phyloP scores from a whole-genome alignment of 1,284 basidiomycete genomes.

The Crucibulum parvulum region DNA sequence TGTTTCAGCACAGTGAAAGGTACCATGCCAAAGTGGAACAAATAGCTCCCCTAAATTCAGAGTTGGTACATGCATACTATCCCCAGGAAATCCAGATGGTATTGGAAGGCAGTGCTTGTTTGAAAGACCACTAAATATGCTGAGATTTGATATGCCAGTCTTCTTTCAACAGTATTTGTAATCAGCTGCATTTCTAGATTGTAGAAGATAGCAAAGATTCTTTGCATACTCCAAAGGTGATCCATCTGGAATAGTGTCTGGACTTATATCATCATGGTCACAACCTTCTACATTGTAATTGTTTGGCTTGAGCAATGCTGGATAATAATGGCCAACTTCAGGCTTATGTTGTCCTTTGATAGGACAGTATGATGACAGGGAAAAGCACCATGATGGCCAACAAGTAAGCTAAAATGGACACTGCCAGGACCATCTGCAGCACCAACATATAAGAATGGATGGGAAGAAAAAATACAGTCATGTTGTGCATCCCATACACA shows the following conservation, averaged over 20 bases:
- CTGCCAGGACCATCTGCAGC: conserved; percentile 41
- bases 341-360: conserved; percentile 37
- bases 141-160: conserved; percentile 44
- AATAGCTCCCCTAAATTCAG: conserved; percentile 38
- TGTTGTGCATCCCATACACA: conserved; percentile 32
- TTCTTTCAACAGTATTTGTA: conserved; percentile 28
- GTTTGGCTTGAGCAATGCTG: conserved; percentile 29
- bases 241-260: conserved; percentile 10
- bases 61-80: conserved; percentile 39
- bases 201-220: conserved; percentile 18
- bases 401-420: conserved; percentile 30
- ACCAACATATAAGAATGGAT: conserved; percentile 24
- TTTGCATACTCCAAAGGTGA: too few species aligned
- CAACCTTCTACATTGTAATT: conserved; percentile 26
- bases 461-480: conserved; percentile 6
- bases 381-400: conserved; percentile 38
- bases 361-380: conserved; percentile 41
- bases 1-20: conserved; percentile 26
- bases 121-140: conserved; percentile 34
- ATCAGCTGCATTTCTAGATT: conserved; percentile 19
- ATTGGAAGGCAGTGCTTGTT: conserved; percentile 20
- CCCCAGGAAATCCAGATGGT: conserved; percentile 31
- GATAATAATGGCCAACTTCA: conserved; percentile 34
- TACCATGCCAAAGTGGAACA: conserved; percentile 36
- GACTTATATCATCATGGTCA: conserved; percentile 35